Evolutionary conservation across 1,139 yeast genomes (phyloP).

Genomic region (Sugiyamaella neomexicana): DNA sequence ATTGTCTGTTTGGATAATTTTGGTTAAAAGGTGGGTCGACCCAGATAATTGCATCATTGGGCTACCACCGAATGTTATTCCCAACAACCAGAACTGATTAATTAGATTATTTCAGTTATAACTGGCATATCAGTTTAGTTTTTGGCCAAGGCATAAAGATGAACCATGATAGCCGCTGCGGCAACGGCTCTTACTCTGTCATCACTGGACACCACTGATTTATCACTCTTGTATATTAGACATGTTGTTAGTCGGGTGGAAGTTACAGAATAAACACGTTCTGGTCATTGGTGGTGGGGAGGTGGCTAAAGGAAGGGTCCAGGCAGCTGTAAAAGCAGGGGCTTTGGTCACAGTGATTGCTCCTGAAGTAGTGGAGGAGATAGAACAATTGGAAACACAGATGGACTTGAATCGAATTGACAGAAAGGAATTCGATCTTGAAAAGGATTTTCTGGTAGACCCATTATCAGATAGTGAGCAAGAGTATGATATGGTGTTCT

Average conservation of each 20-base stretch:
- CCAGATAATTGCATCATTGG: too few species aligned
- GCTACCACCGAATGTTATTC: not conserved
- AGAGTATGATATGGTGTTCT: constrained; percentile 62
- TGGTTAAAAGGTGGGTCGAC: too few species aligned
- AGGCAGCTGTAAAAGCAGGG: constrained; percentile 65
- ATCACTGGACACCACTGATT: too few species aligned
- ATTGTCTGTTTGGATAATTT: not conserved
- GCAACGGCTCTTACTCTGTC: not conserved
- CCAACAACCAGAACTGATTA: too few species aligned
- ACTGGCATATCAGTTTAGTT: too few species aligned
- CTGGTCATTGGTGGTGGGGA: constrained; percentile 81
- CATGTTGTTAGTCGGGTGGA: constrained; percentile 57
- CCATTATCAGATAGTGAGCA: constrained; percentile 22
- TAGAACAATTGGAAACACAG: constrained; percentile 11
- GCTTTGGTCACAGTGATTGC: constrained; percentile 71
- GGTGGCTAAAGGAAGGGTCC: constrained; percentile 71
- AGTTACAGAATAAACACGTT: constrained; percentile 62
- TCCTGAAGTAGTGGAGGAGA: constrained; percentile 17
- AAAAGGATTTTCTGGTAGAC: constrained; percentile 24
- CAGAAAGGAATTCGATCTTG: constrained; percentile 11
- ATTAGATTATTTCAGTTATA: too few species aligned
- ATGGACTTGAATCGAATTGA: constrained; percentile 15
- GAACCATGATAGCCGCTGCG: not conserved
- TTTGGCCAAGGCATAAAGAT: too few species aligned
- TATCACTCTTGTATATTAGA: not conserved